Base-by-base conservation (phyloP, 169 alveolate species). In the Plasmodium billcollinsi region DNA sequence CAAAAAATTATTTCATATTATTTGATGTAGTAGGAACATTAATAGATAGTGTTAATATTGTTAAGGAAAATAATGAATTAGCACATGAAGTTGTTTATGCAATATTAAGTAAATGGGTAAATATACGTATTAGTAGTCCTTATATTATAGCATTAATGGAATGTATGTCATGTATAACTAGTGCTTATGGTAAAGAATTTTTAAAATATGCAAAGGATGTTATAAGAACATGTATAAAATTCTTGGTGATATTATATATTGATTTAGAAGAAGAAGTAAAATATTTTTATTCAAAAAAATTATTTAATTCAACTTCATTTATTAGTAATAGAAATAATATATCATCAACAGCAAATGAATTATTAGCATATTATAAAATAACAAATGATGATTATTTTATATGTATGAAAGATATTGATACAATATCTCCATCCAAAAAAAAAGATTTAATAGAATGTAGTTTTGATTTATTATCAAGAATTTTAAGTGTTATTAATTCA, bases 21-120 rank as follows among this genome's bases (percentile, higher is more conserved):
- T 96, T 94, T 88, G 98, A 96, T 78, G 96, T 96, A 14, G 92
- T 96, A 15, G 97, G 98, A 14, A 91, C 95, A 2, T 70, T 94
- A 74, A 94, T 94, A n/a, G 95, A 92, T 69, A 63, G 90, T 45
- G 95, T 93, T 2, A 93, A 93, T 33, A 54, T 91, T 8, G 86
- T 73, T 7, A 74, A 89, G 45, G 92, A 88, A 14, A 74, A 73
- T 65, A 73, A 58, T 49, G 91, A 83, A 12, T 83, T 83, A 61
- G 91, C 91, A 2, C 91, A 83, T 58, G 58, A 83, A 83, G 59
- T 83, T 83, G 91, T 69, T 11, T 69, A 83, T 67, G 69, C 91
- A n/a, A 83, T 83, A 11, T 26, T 83, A 21, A 39, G 21, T 15
- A 83, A 83, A 47, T 83, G 91, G 91, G 59, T 52, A 29, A 69